Conservation (phyloP, 1,139 yeast genomes). For the Debaryomyces sp. region DNA sequence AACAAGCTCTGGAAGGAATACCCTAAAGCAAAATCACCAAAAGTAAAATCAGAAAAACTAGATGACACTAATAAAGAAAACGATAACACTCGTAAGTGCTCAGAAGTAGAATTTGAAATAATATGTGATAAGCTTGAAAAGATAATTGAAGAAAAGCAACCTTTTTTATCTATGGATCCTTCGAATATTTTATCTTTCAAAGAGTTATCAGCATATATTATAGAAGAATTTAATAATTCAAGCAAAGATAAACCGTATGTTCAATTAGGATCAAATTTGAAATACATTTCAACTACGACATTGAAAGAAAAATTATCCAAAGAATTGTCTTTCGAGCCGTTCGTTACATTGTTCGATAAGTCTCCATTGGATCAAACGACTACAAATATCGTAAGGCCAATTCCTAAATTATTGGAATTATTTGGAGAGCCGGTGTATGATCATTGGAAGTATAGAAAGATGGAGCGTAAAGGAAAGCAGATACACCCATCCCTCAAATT, state of each 20-base stretch:
- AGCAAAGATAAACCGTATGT: conserved; percentile 30
- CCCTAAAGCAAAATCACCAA: conserved; percentile 18
- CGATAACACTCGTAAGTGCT: conserved; percentile 36
- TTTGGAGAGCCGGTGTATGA: conserved; percentile 74
- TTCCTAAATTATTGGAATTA: conserved; percentile 55
- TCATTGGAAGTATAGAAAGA: conserved; percentile 80
- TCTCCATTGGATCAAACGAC: conserved; percentile 31
- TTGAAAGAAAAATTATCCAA: conserved; percentile 44
- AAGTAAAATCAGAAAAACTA: conserved; percentile 17
- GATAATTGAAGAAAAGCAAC: conserved; percentile 78
- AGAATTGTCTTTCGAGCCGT: conserved; percentile 41
- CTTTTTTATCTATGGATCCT: conserved; percentile 86
- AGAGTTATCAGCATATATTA: conserved; percentile 59
- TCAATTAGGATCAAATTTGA: conserved; percentile 32
- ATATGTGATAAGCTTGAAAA: conserved; percentile 75
- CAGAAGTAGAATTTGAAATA: conserved; percentile 86
- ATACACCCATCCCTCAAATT: conserved; percentile 78
- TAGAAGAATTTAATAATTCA: conserved; percentile 37
- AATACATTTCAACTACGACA: conserved; percentile 39
- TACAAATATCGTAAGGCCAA: conserved; percentile 38
- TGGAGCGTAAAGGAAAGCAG: conserved; percentile 68
- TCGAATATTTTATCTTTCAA: conserved; percentile 68
- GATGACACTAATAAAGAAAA: conserved; percentile 17
- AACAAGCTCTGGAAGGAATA: conserved; percentile 40
- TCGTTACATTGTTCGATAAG: conserved; percentile 56